Evolutionary conservation across 1,284 basidiomycete genomes (phyloP), one percentile per base, ranked within the genome.

Genomic region (Pterulicium gracile): DNA sequence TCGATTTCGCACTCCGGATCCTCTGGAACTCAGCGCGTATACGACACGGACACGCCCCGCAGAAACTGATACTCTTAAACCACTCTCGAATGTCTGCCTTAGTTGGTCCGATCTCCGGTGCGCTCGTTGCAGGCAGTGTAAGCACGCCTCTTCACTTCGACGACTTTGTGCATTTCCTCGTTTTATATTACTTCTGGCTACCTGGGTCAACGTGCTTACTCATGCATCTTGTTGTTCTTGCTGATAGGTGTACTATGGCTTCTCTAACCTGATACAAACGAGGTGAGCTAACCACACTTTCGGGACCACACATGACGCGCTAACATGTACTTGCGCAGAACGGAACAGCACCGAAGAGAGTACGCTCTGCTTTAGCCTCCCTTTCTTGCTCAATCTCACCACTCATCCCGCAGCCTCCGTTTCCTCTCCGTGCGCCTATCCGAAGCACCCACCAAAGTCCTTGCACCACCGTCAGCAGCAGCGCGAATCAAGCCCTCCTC

Each of bases 231-330:
- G 18, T 10, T 39, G 5, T 18, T 12, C 18, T 32, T 32, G 27
- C 27, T 32, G 27, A n/a, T 45, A 79, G 77, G 63, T 77, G 2
- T 79, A 79, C 58, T 79, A 77, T 56, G 76, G 76, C 17, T 77
- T 79, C 54, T 79, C 76, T 3, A 74, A 68, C 54, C 55, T 78
- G 53, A 77, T 79, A 27, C 67, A 71, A 43, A 67, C 69, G 36
- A 67, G 67, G 77, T 75, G 64, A 52, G 39, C 24, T 35, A 2
- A 34, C 18, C 17, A 41, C 35, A 18, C 36, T 14, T 17, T n/a
- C 39, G 24, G 14, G 23, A 46, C 15, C 50, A 14, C 43, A 47
- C 34, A 42, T 21, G 40, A 19, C 23, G 24, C 3, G 44, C 23
- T n/a, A 24, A 47, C 13, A 32, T 3, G 32, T 18, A 21, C n/a